These are phyloP conservation scores for Eutypa lata DNA, from an alignment of 2,329 filamentous ascomycete species.

Conservation along the genomic window DNA sequence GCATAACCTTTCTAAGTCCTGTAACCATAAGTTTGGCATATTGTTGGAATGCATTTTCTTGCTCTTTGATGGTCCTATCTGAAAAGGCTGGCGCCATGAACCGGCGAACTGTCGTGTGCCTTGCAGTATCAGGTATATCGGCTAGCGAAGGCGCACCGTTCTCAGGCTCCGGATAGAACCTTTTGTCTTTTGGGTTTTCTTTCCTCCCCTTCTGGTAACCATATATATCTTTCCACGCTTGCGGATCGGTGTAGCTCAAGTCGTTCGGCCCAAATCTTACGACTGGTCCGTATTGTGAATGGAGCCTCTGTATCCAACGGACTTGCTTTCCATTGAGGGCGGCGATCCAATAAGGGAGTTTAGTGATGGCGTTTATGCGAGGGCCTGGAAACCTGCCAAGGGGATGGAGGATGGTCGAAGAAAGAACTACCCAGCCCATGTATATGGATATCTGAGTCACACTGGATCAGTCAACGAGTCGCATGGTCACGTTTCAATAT, in stretches of 20 bases:
- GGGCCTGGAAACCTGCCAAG: conserved; percentile 23
- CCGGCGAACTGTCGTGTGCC: neutral
- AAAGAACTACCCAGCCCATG: conserved; percentile 3
- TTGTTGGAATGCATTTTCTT: conserved; percentile 11
- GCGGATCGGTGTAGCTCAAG: conserved; percentile 14
- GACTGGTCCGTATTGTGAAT: conserved; percentile 14
- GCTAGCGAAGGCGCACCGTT: neutral
- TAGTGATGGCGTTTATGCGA: conserved; percentile 10
- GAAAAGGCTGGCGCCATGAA: conserved; percentile 12
- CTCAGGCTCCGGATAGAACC: neutral
- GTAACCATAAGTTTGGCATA: conserved; percentile 5
- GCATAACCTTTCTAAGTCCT: conserved; percentile 4
- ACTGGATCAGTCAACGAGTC: too few species aligned
- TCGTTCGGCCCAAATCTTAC: conserved; percentile 17
- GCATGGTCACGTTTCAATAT: too few species aligned
- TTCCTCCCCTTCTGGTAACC: neutral
- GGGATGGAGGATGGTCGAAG: conserved; percentile 21
- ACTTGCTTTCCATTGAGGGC: conserved; percentile 14
- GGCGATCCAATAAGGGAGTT: conserved; percentile 18
- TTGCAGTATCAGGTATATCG: neutral
- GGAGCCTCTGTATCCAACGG: conserved; percentile 9
- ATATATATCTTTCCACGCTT: conserved; percentile 10
- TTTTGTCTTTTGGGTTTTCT: neutral
- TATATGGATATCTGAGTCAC: neutral
- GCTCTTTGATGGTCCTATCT: conserved; percentile 16